Percentiles rank a stretch among this genome's conserved stretches.
These are phyloP conservation scores for Limnanthes douglasii DNA, from an alignment of 345 rosid genomes.

Conservation along the genomic window DNA sequence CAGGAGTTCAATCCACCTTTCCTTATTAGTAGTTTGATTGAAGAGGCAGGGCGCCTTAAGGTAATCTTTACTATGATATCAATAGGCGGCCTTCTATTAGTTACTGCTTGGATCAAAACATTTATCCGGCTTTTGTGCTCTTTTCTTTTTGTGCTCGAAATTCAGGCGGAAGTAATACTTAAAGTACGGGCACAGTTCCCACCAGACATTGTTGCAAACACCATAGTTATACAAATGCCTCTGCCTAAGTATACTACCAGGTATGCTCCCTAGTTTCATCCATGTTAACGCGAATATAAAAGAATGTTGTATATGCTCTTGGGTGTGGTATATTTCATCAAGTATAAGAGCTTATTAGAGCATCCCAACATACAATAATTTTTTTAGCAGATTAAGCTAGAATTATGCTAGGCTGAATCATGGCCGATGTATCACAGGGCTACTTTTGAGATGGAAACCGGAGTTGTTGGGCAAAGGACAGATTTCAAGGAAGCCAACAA, in stretches of 20 bases:
- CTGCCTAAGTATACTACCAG: conserved; percentile 83
- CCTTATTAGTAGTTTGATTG: conserved; percentile 76
- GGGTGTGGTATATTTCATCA: neutral
- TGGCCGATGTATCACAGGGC: conserved; percentile 26
- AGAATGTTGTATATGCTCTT: neutral
- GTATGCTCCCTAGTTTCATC: no score
- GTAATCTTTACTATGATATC: conserved; percentile 12
- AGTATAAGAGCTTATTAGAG: neutral
- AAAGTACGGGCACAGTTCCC: conserved; percentile 80
- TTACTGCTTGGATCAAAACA: neutral
- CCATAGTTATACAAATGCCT: conserved; percentile 76
- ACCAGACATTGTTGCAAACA: conserved; percentile 71
- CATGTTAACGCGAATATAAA: no score
- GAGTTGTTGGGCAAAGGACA: conserved; percentile 74
- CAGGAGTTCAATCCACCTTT: conserved; percentile 99
- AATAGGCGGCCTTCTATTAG: no score
- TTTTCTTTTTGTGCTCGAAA: conserved; percentile 9
- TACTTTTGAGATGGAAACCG: conserved; percentile 75
- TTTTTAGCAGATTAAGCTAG: neutral
- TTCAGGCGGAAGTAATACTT: conserved; percentile 86
- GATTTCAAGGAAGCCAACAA: conserved; percentile 85
- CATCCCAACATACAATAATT: neutral
- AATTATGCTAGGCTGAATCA: neutral
- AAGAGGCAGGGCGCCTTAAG: conserved; percentile 92
- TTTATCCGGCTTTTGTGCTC: conserved; percentile 1